These are phyloP conservation scores for Eustoma russellianum DNA, from an alignment of 257 asterid species.

Conservation along the genomic window DNA sequence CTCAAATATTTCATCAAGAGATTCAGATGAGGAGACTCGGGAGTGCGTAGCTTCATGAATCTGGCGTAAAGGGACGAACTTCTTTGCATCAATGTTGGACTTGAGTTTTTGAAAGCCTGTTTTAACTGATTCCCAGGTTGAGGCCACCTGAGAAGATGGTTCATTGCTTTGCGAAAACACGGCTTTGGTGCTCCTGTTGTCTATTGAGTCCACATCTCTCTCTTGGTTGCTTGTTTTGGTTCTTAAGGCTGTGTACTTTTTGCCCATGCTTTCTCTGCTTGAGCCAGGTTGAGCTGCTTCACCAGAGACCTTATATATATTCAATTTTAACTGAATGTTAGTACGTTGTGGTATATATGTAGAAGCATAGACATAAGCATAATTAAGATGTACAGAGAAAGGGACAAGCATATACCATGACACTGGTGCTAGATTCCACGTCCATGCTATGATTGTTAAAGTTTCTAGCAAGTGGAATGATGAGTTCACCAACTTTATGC, in stretches of 20 bases:
- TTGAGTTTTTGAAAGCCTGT: slow-evolving; percentile 41
- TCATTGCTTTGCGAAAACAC: slow-evolving; percentile 15
- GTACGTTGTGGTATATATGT: slow-evolving; percentile 1
- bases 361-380: too few relatives aligned
- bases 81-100: slow-evolving; percentile 42
- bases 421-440: slow-evolving; percentile 37
- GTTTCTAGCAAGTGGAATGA: slow-evolving; percentile 71
- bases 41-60: slow-evolving; percentile 24
- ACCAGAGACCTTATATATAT: slow-evolving; percentile 23
- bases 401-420: slow-evolving; percentile 25
- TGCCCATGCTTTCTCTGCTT: slow-evolving; percentile 16
- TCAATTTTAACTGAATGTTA: neutral
- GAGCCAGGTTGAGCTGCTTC: slow-evolving; percentile 12
- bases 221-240: slow-evolving; percentile 20
- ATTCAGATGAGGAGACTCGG: slow-evolving; percentile 34
- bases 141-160: slow-evolving; percentile 29
- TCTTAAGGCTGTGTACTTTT: slow-evolving; percentile 22
- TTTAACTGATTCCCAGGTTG: slow-evolving; percentile 64
- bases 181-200: slow-evolving; percentile 7
- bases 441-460: slow-evolving; percentile 44
- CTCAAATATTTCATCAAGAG: slow-evolving; percentile 58
- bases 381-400: neutral
- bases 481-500: slow-evolving; percentile 64
- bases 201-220: slow-evolving; percentile 14
- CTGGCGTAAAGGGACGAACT: slow-evolving; percentile 41